Evolutionary conservation across 2,329 filamentous ascomycete species (phyloP).

Genomic region (Colletotrichum horii): DNA sequence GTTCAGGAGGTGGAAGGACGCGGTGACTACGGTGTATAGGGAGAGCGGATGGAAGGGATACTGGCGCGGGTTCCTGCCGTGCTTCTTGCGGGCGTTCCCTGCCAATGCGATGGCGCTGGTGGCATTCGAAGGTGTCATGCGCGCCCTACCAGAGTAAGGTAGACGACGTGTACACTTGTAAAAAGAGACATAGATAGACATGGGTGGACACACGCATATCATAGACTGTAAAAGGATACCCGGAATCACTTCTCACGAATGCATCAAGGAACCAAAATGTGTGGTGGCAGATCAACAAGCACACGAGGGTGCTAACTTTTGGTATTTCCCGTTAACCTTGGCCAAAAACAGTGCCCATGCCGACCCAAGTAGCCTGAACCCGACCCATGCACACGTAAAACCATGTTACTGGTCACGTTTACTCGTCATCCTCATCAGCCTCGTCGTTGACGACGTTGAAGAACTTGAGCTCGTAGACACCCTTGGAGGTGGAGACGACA

Average conservation of each 20-base stretch:
- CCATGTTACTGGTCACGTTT: constrained; percentile 43
- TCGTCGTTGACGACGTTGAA: constrained; percentile 99
- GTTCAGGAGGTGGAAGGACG: constrained; percentile 81
- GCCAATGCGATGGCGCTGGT: constrained; percentile 94
- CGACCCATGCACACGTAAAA: constrained; percentile 10
- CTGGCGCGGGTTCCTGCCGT: constrained; percentile 93
- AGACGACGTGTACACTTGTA: not conserved
- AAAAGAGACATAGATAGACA: not conserved
- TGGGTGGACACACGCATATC: not conserved
- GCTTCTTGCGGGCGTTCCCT: constrained; percentile 91
- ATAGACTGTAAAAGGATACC: constrained; percentile 17
- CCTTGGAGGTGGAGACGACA: constrained; percentile 96
- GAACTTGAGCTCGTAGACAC: constrained; percentile 99
- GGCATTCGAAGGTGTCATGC: constrained; percentile 92
- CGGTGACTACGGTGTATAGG: constrained; percentile 75
- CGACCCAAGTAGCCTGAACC: constrained; percentile 20
- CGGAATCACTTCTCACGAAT: constrained; percentile 1
- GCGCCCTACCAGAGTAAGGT: constrained; percentile 52
- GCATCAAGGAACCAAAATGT: not conserved
- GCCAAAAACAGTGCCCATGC: constrained; percentile 19
- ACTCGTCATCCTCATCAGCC: constrained; percentile 98
- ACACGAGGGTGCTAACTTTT: constrained; percentile 24
- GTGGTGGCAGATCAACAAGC: constrained; percentile 24
- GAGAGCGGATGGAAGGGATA: constrained; percentile 82
- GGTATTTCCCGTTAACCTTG: constrained; percentile 19